Conservation (phyloP, 2,329 filamentous ascomycete species). For the Kalaharituber pfeilii region DNA sequence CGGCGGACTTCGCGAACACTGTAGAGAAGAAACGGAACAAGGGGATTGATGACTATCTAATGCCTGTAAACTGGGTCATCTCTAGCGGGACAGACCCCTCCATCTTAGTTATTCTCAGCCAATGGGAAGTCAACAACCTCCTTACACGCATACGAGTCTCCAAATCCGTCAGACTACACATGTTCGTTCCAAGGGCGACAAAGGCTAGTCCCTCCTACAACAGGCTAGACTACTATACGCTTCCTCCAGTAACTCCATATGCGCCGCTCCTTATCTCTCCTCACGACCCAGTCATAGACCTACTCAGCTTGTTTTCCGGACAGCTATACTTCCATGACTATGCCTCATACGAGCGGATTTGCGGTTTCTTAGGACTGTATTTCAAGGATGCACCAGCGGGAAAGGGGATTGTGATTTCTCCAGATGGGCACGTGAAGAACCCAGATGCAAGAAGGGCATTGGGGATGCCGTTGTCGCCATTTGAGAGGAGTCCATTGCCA, state of each 20-base stretch:
- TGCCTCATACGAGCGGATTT: slow-evolving; percentile 38
- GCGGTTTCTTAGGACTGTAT: slow-evolving; percentile 36
- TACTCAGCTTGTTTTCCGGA: slow-evolving; percentile 50
- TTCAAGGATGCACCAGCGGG: slow-evolving; percentile 16
- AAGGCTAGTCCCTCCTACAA: slow-evolving; percentile 31
- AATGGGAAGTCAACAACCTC: slow-evolving; percentile 41
- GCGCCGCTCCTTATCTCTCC: slow-evolving; percentile 10
- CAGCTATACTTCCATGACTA: slow-evolving; percentile 44
- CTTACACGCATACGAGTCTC: slow-evolving; percentile 28
- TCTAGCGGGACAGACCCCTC: slow-evolving; percentile 7
- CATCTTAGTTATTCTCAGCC: slow-evolving; percentile 35
- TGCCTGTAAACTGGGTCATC: slow-evolving; percentile 27
- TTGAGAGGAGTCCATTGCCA: slow-evolving; percentile 29
- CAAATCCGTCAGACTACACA: slow-evolving; percentile 30
- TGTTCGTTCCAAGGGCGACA: slow-evolving; percentile 35
- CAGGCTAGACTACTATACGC: slow-evolving; percentile 23
- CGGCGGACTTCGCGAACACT: slow-evolving; percentile 35
- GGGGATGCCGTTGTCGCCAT: slow-evolving; percentile 15
- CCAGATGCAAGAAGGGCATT: slow-evolving; percentile 2
- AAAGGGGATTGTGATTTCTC: background rate
- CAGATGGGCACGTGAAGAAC: slow-evolving; percentile 17
- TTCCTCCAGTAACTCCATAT: background rate
- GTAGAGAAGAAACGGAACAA: slow-evolving; percentile 23
- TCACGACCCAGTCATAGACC: slow-evolving; percentile 26
- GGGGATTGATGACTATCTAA: slow-evolving; percentile 33